Evolutionary conservation across 2,329 filamentous ascomycete species (phyloP), one percentile per base, ranked within the genome.

Genomic region (Fusarium sarcochroum): DNA sequence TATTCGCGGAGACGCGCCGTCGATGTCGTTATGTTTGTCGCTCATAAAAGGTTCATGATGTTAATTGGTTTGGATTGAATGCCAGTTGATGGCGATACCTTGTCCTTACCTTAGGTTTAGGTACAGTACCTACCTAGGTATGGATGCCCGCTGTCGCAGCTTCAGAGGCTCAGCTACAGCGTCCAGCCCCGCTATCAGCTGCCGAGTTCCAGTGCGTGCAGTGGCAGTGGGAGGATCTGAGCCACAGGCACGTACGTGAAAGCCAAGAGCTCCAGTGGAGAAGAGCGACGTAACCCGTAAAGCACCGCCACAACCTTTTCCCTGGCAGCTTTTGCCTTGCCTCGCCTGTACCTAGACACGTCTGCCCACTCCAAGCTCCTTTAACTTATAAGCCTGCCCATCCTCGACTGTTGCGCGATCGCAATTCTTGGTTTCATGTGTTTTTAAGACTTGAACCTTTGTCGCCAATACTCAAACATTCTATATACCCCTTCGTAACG

Each of bases 251-350:
- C 53, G 21, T 63, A 58, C 59, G 70, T 51, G 38, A 61, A 65
- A 45, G 68, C 68, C 65, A 61, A 50, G 48, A 62, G 48, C 40
- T 55, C 23, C n/a, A 54, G 73, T 75, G 73, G 73, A 63, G 63
- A 58, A 48, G 47, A 63, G 58, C 73, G 69, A 71, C 73, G 73
- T 73, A 75, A 73, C 60, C 57, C 55, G 27, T 58, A 37, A 44
- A 51, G 72, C 70, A 74, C 69, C 72, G 69, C 64, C 69, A 73
- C 72, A 54, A 52, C 38, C 37, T 63, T 63, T 49, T 34, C 34
- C 38, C 27, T 13, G 27, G 27, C 27, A 30, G 27, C 27, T 30
- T 40, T 65, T 51, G 57, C 50, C 60, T 58, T 58, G 53, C 70
- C 35, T 51, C 17, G 60, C 52, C 59, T 69, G n/a, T 66, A 51